Percentiles rank a stretch among this genome's conserved stretches.
Evolutionary conservation across 208 protist genomes (phyloP).

Genomic region (Plasmodiophora brassicae): DNA sequence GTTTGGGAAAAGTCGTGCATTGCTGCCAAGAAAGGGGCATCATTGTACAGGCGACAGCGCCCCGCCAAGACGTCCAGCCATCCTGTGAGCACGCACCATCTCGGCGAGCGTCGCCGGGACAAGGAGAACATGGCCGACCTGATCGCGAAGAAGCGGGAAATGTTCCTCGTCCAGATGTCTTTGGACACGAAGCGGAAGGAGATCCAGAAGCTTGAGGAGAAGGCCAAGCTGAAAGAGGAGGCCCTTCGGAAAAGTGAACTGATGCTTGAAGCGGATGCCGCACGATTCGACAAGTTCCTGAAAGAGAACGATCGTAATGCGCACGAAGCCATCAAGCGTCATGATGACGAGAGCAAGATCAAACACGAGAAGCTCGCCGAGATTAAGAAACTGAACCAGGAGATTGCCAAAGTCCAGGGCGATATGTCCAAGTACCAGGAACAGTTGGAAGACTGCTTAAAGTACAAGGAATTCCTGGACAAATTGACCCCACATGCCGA

Average conservation of each 20-base stretch:
- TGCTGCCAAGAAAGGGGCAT: not conserved
- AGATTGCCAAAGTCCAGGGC: conserved; percentile 72
- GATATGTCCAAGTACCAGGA: conserved; percentile 79
- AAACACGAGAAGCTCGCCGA: conserved; percentile 83
- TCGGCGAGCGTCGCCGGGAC: conserved; percentile 55
- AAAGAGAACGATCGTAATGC: conserved; percentile 87
- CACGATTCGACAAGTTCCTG: conserved; percentile 86
- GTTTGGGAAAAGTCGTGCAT: not conserved
- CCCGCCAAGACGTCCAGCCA: not conserved
- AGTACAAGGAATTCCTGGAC: conserved; percentile 84
- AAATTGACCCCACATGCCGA: conserved; percentile 66
- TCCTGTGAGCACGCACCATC: not conserved
- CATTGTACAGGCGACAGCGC: not conserved
- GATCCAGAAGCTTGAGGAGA: conserved; percentile 83
- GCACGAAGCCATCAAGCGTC: conserved; percentile 82
- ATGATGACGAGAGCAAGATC: conserved; percentile 77
- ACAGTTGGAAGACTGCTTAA: conserved; percentile 77
- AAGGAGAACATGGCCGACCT: conserved; percentile 78
- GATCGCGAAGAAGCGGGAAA: conserved; percentile 84
- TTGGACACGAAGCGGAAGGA: conserved; percentile 82
- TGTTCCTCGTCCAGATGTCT: conserved; percentile 87
- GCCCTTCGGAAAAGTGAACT: conserved; percentile 78
- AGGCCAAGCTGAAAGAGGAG: conserved; percentile 77
- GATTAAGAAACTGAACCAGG: conserved; percentile 86
- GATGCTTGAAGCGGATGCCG: conserved; percentile 78